Conservation (phyloP, 2,329 filamentous ascomycete genomes). For the Ophiostoma piceae region DNA sequence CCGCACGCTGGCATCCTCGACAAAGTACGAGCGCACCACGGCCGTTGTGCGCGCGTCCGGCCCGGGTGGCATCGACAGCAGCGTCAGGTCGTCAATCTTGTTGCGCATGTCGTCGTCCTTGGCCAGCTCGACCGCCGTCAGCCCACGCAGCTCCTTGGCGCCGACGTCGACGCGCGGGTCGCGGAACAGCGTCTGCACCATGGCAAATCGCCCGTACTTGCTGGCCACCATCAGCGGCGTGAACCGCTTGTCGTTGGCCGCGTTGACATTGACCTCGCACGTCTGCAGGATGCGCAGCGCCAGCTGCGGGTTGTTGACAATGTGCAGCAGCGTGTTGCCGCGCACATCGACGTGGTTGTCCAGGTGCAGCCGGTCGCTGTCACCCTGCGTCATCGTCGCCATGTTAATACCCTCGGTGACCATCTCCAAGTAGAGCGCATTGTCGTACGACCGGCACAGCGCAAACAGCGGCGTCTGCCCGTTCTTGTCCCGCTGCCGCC, state of each 20-base stretch:
- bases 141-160: conserved; percentile 75
- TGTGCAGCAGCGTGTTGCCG: conserved; percentile 92
- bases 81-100: conserved; percentile 85
- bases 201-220: conserved; percentile 93
- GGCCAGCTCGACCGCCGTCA: conserved; percentile 91
- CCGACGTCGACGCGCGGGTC: conserved; percentile 83
- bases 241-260: conserved; percentile 89
- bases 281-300: conserved; percentile 69
- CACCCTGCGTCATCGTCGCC: conserved; percentile 68
- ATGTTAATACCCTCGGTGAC: conserved; percentile 73
- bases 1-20: conserved; percentile 90
- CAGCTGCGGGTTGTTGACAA: conserved; percentile 79
- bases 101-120: conserved; percentile 98
- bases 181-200: conserved; percentile 80
- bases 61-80: conserved; percentile 54
- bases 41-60: conserved; percentile 80
- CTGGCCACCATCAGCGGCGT: conserved; percentile 97
- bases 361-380: conserved; percentile 74
- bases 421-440: conserved; percentile 81
- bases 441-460: conserved; percentile 90
- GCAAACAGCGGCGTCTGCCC: conserved; percentile 97
- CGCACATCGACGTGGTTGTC: conserved; percentile 91
- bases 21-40: conserved; percentile 91
- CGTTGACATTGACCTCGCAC: conserved; percentile 94
- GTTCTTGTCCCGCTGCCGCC: conserved; percentile 89